Conservation (phyloP, 2,329 filamentous ascomycete species). For the Periglandula ipomoeae region DNA sequence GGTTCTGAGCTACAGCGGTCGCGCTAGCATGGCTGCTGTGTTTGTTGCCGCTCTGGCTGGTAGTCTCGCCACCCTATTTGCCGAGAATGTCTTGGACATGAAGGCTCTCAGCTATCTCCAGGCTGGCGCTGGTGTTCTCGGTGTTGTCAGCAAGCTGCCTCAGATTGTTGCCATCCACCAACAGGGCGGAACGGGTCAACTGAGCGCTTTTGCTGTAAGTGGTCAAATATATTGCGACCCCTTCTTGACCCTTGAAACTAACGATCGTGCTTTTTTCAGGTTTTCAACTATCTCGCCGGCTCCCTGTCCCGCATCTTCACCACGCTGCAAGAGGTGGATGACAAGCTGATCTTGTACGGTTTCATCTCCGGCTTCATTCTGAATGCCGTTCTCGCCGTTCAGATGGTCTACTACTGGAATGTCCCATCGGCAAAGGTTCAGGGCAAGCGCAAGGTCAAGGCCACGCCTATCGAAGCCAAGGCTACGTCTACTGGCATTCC, state of each 20-base stretch:
- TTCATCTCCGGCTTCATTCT: conserved; percentile 88
- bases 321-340: conserved; percentile 92
- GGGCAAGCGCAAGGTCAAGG: conserved; percentile 29
- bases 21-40: conserved; percentile 56
- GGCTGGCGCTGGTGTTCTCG: conserved; percentile 71
- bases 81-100: conserved; percentile 53
- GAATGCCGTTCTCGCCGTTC: conserved; percentile 74
- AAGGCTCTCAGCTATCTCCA: conserved; percentile 66
- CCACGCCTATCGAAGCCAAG: conserved; percentile 17
- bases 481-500: conserved; percentile 22
- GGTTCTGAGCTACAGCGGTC: conserved; percentile 75
- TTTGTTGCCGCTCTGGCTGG: conserved; percentile 71
- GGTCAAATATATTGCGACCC: background rate
- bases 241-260: background rate
- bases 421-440: conserved; percentile 39
- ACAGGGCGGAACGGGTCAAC: conserved; percentile 83
- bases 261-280: conserved; percentile 40
- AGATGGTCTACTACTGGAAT: conserved; percentile 98
- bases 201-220: conserved; percentile 91
- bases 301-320: conserved; percentile 95
- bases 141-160: conserved; percentile 84
- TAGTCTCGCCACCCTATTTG: conserved; percentile 62
- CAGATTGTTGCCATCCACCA: conserved; percentile 83
- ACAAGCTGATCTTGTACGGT: conserved; percentile 90
- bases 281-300: conserved; percentile 95